A percentile compares a stretch with the other conserved stretches of the same genome.
These are phyloP conservation scores for Alloteropsis semialata DNA, from an alignment of 176 grass and related monocot species.

Conservation along the genomic window DNA sequence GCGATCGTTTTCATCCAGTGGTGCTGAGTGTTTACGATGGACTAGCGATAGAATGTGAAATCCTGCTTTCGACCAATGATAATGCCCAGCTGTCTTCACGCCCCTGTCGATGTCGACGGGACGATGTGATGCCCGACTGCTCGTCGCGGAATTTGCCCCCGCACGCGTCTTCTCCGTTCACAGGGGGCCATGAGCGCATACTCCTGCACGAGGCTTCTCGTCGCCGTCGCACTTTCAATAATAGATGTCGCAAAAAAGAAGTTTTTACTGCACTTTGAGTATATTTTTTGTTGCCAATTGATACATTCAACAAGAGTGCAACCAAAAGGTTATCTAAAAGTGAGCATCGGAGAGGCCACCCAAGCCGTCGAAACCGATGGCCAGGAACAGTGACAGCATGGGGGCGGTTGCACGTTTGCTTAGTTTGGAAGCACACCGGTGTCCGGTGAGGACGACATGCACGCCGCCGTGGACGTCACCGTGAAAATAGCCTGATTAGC, in stretches of 20 bases:
- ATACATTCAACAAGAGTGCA: background rate
- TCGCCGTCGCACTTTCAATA: background rate
- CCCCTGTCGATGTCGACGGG: background rate
- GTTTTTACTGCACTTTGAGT: too few species aligned
- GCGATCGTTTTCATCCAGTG: too few species aligned
- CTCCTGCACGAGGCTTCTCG: background rate
- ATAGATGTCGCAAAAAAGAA: too few species aligned
- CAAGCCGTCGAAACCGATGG: background rate
- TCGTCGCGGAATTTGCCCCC: background rate
- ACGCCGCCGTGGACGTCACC: background rate
- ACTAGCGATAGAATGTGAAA: background rate
- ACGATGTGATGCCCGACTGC: background rate
- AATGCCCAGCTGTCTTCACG: background rate
- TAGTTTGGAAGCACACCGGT: background rate
- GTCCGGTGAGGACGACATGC: too few species aligned
- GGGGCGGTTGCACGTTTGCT: background rate
- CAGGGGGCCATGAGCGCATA: background rate
- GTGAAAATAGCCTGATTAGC: background rate
- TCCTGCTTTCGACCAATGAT: background rate
- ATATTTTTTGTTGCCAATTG: too few species aligned
- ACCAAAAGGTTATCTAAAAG: background rate
- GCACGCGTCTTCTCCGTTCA: background rate
- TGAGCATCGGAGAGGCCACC: background rate
- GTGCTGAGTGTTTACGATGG: too few species aligned
- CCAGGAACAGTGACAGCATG: background rate